Evolutionary conservation across 1,284 basidiomycete species (phyloP), one percentile per base, ranked within the genome.

Genomic region (Moniliella sp.): DNA sequence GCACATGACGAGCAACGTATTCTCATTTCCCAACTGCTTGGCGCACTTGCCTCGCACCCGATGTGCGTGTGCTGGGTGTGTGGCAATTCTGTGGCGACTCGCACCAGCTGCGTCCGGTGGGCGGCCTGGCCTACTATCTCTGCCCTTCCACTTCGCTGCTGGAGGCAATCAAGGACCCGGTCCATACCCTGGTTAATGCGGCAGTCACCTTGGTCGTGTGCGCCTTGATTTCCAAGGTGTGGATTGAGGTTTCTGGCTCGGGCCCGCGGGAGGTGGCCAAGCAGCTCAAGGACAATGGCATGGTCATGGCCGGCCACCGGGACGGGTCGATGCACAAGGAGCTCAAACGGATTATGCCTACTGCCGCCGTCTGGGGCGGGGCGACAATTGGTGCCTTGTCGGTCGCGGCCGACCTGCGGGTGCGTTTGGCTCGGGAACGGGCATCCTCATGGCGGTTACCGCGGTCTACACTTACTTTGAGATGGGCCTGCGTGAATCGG

Each of bases 251-350:
- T 23, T 93, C 83, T 1, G 88, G 88, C 21, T 80, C 76, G 35
- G 84, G 88, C 11, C 88, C 88, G 11, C 68, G 88, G 33, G 88
- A 97, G 50, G 75, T 97, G 34, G 88, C 88, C 35, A 91, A 88
- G 66, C 86, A 94, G 64, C 73, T 94, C 58, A 94, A 94, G 69
- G 88, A 94, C 52, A 86, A 93, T 64, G 78, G 80, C 53, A 86
- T 94, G 79, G 88, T 93, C 36, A 88, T 94, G 74, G 84, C 86
- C 15, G 86, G 88, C 36, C 86, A 93, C 63, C 76, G 84, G n/a
- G 88, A 94, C 60, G 83, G 78, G 18, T 79, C 76, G 15, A 91
- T 94, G 81, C 94, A 94, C 72, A 94, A 93, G 69, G 88, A 94
- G 62, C 73, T 94, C 44, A 97, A 94, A 70, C 73, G 83, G 29